Evolutionary conservation across 2,329 filamentous ascomycete genomes (phyloP), one percentile per base, ranked within the genome.

Genomic region (Monosporascus sp.): DNA sequence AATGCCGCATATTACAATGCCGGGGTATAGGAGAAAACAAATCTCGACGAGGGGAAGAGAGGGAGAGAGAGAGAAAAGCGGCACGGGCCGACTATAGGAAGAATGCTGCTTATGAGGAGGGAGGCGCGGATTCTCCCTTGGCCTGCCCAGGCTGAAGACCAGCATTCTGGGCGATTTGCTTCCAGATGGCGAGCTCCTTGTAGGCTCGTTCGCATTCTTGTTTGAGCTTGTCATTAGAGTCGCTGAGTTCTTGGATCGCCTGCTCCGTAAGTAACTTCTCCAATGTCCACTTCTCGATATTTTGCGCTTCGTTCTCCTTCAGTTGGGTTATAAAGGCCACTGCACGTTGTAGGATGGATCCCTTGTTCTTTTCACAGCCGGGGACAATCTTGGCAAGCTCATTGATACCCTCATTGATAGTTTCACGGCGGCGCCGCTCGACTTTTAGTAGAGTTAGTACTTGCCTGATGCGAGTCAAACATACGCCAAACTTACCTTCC

Each of bases 391-490:
- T 97, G 61, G 93, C 90, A 31, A 99, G 83, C 72, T 97, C 94
- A 67, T 97, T 97, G 63, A 99, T 99, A 49, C 94, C 94, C 73
- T 99, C 94, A 61, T 99, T 99, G 70, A 99, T 99, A 0, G 94
- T 97, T 73, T 99, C 94, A 58, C 94, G 89, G 45, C 94, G 91
- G 55, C 94, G 90, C 56, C 94, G 91, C 74, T 99, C 94, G 57
- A 99, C 94, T 97, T 51, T 14, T 15, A 46, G 37, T 48, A 61
- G 55, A 48, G 53, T 62, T 51, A 64, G 64, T 46, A 59, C 22
- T 41, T 14, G 28, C 22, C 7, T 20, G 15, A 14, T n/a, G 20
- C 41, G 52, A 43, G 51, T 18, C 15, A 48, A 48, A 5, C 41
- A 15, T 35, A 35, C 7, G 17, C 26, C 15, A 11, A 48, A 69